These are phyloP conservation scores for Canna indica DNA, from an alignment of 176 grass and related monocot genomes.

Conservation along the genomic window DNA sequence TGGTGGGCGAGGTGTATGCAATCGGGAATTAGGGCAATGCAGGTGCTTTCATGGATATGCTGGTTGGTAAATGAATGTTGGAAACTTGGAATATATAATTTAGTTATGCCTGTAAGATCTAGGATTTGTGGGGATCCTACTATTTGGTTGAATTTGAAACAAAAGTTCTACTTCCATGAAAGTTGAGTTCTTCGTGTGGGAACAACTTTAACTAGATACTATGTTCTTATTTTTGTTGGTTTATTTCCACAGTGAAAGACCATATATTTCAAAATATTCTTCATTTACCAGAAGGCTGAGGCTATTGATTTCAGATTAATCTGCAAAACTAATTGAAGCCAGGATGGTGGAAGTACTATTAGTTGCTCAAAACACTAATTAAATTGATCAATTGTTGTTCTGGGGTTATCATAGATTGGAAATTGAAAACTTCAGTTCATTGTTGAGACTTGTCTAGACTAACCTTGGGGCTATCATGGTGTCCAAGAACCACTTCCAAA, in stretches of 20 bases:
- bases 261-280: neutral
- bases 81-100: slow-evolving; percentile 1
- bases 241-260: neutral
- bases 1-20: slow-evolving; percentile 59
- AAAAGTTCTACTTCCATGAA: neutral
- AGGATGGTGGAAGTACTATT: too few relatives aligned
- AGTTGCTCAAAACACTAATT: too few relatives aligned
- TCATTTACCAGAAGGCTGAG: neutral
- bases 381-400: too few relatives aligned
- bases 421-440: too few relatives aligned
- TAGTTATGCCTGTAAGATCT: neutral
- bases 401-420: too few relatives aligned
- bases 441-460: too few relatives aligned
- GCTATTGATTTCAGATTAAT: neutral
- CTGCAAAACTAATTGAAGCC: neutral
- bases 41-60: slow-evolving; percentile 93
- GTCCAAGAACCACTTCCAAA: too few relatives aligned
- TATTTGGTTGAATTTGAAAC: neutral
- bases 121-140: neutral
- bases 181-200: neutral
- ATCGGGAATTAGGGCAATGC: slow-evolving; percentile 72
- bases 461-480: too few relatives aligned
- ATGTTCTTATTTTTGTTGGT: neutral
- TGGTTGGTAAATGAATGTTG: slow-evolving; percentile 43
- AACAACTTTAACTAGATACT: neutral